Base-by-base conservation (phyloP, 306 rosid genomes). In the Trifolium fragiferum region DNA sequence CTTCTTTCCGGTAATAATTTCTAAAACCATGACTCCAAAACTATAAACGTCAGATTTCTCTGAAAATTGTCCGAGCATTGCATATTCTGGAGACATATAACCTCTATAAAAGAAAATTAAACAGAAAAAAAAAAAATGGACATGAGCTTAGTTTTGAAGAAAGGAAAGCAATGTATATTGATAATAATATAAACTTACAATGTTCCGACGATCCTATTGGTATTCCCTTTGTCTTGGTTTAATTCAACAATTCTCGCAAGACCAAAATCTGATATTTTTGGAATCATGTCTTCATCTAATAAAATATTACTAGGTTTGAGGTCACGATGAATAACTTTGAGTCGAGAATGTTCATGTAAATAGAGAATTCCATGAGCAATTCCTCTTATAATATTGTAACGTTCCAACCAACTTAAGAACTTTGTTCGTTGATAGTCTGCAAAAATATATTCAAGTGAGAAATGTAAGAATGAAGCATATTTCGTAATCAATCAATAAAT, bases 191-290 rank as follows among this genome's bases (percentile, higher is more conserved):
- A 14, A n/a, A 30, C 73, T 68, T 68, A 68, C 73, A 25, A 68
- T 10, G 73, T 68, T 14, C 73, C 73, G 5, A 68, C 60, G 4
- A 68, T 68, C 4, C 60, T 68, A 47, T 68, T 27, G 30, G 73
- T 68, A 49, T 16, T 47, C 5, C 15, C 60, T 49, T 68, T 33
- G 43, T 68, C 44, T 68, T 68, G 73, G 60, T 68, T 68, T 47
- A 68, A 16, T 47, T 68, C 73, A 49, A 68, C 41, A 27, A 47
- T 68, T 68, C 60, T 68, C 0, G 73, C 73, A 13, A 68, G 60
- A 16, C 73, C 73, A 30, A 68, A 68, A 32, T 68, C 73, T 47
- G 73, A 68, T 27, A 68, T 68, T 68, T 68, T 68, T 68, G 73
- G 60, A 47, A 27, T 47, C 73, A 68, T 68, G 30, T 68, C 30